Evolutionary conservation across 2,329 filamentous ascomycete species (phyloP).

Genomic region (Penicillium polonicum): DNA sequence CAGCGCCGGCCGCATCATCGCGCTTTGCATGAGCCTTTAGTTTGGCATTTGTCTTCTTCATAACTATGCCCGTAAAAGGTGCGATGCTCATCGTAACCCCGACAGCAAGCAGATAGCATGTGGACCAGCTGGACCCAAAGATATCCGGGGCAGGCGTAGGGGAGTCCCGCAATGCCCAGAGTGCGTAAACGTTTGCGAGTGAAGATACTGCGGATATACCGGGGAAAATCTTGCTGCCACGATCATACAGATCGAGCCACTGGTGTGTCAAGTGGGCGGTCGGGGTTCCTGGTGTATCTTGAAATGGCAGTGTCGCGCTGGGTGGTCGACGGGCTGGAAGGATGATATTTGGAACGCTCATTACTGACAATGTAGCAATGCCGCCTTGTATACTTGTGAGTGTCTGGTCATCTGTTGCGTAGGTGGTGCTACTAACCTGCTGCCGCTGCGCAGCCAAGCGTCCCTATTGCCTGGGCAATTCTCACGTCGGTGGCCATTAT

Average conservation of each 20-base stretch:
- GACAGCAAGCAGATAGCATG: constrained; percentile 26
- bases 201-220: constrained; percentile 54
- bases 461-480: constrained; percentile 14
- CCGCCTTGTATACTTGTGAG: constrained; percentile 20
- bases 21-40: constrained; percentile 27
- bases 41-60: constrained; percentile 28
- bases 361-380: constrained; percentile 24
- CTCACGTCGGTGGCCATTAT: constrained; percentile 5
- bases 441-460: constrained; percentile 8
- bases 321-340: constrained; percentile 18
- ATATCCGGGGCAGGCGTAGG: constrained; percentile 9
- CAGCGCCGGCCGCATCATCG: constrained; percentile 23
- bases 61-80: constrained; percentile 29
- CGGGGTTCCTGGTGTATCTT: constrained; percentile 19
- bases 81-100: constrained; percentile 25
- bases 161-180: constrained; percentile 21
- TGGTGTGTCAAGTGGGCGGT: constrained; percentile 30
- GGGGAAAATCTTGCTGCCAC: constrained; percentile 55
- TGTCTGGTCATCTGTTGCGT: not conserved
- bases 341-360: constrained; percentile 23
- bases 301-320: constrained; percentile 2
- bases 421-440: constrained; percentile 3
- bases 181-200: constrained; percentile 49
- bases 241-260: constrained; percentile 38
- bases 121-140: constrained; percentile 12